phyloP scores from a whole-genome alignment of 257 asterid species.

The Nicotiana sylvestris region DNA sequence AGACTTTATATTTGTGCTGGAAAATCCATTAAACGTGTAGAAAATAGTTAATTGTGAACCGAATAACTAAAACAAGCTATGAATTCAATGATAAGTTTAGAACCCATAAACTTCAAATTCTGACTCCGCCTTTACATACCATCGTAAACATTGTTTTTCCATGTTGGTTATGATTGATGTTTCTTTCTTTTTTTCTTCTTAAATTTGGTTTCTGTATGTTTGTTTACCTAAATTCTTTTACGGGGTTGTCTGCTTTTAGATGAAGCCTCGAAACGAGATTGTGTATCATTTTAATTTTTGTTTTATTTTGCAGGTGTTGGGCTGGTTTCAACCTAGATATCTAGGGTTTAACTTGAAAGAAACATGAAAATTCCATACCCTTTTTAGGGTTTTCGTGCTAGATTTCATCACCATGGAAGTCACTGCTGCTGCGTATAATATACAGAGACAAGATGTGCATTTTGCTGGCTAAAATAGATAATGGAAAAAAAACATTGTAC shows the following conservation, averaged over 20 bases:
- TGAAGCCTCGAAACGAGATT: neutral
- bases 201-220: neutral
- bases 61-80: too few species aligned
- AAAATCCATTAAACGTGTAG: too few species aligned
- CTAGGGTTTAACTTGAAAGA: neutral
- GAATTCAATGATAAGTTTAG: too few species aligned
- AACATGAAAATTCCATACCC: neutral
- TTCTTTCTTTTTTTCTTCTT: neutral
- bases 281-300: neutral
- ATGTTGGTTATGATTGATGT: too few species aligned
- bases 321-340: neutral
- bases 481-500: too few species aligned
- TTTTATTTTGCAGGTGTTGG: neutral
- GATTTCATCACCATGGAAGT: neutral
- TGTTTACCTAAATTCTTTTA: neutral
- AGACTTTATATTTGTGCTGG: too few species aligned
- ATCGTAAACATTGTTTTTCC: too few species aligned
- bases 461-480: too few species aligned
- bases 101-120: too few species aligned
- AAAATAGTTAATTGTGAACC: too few species aligned
- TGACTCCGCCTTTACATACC: accelerated
- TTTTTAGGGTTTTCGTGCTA: neutral
- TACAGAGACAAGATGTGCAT: too few species aligned
- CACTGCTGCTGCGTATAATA: neutral
- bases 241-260: neutral